phyloP scores from a whole-genome alignment of 2,329 filamentous ascomycete genomes.

The Colletotrichum orchidophilum region DNA sequence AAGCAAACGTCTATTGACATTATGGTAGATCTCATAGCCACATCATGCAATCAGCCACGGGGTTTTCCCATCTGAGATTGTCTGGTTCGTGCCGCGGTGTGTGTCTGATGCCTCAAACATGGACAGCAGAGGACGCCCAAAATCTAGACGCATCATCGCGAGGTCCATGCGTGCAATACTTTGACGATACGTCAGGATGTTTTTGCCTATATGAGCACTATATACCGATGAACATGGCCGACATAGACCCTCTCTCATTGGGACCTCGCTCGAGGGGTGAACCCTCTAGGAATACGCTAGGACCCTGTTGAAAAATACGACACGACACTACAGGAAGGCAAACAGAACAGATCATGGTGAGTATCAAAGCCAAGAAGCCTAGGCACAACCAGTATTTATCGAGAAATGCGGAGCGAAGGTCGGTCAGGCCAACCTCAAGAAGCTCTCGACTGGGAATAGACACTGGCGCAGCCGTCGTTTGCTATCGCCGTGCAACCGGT shows the following conservation, averaged over 20 bases:
- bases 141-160: not conserved
- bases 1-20: not conserved
- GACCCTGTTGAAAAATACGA: not conserved
- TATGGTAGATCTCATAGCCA: no score
- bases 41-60: accelerated
- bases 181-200: not conserved
- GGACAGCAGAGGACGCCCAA: not conserved
- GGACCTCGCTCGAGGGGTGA: no score
- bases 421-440: not conserved
- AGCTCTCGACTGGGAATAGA: not conserved
- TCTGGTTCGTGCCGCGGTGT: not conserved
- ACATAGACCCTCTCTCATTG: no score
- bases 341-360: not conserved
- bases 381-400: not conserved
- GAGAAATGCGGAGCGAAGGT: no score
- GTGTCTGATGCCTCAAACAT: not conserved
- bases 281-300: no score
- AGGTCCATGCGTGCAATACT: not conserved
- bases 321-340: not conserved
- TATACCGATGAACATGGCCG: no score
- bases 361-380: no score
- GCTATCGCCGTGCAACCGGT: not conserved
- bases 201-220: not conserved
- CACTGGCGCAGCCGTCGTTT: not conserved
- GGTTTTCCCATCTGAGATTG: not conserved